Evolutionary conservation across 2,329 filamentous ascomycete genomes (phyloP).

Genomic region (Phaeosphaeriaceae sp.): DNA sequence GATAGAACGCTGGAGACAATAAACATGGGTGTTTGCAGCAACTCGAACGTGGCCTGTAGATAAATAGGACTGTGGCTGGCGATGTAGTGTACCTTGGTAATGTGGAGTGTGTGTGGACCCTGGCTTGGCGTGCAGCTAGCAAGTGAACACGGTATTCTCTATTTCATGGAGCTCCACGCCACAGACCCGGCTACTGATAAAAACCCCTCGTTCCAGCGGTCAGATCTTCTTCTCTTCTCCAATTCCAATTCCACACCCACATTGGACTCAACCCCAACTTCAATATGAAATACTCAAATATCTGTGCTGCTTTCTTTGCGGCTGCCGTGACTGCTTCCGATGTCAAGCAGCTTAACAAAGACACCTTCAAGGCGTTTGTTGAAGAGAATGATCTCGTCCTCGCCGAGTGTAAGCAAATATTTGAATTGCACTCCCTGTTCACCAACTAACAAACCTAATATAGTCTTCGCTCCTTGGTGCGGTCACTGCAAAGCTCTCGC

Average conservation of each 20-base stretch:
- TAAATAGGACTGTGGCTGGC: neutral
- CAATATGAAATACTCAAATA: slow-evolving; percentile 46
- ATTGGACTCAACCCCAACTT: slow-evolving; percentile 10
- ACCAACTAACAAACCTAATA: slow-evolving; percentile 45
- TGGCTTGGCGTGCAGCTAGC: slow-evolving; percentile 13
- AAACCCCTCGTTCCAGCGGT: slow-evolving; percentile 26
- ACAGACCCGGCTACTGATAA: slow-evolving; percentile 28
- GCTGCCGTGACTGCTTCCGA: slow-evolving; percentile 74
- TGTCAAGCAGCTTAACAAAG: slow-evolving; percentile 82
- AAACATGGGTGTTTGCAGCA: neutral
- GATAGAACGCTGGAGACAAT: neutral
- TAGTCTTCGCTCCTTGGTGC: slow-evolving; percentile 95
- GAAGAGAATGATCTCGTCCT: slow-evolving; percentile 86
- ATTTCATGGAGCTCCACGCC: slow-evolving; percentile 24
- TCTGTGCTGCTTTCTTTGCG: slow-evolving; percentile 53
- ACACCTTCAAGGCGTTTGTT: slow-evolving; percentile 87
- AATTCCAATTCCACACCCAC: slow-evolving; percentile 11
- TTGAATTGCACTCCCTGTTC: slow-evolving; percentile 1
- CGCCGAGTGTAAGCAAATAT: slow-evolving; percentile 76
- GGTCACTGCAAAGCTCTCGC: slow-evolving; percentile 99
- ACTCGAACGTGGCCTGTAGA: slow-evolving; percentile 32
- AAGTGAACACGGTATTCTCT: slow-evolving; percentile 25
- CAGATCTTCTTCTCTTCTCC: slow-evolving; percentile 20
- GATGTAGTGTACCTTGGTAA: neutral
- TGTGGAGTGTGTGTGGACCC: slow-evolving; percentile 7